phyloP scores from a whole-genome alignment of 768 basidiomycete genomes.

The Amanita rubescens region DNA sequence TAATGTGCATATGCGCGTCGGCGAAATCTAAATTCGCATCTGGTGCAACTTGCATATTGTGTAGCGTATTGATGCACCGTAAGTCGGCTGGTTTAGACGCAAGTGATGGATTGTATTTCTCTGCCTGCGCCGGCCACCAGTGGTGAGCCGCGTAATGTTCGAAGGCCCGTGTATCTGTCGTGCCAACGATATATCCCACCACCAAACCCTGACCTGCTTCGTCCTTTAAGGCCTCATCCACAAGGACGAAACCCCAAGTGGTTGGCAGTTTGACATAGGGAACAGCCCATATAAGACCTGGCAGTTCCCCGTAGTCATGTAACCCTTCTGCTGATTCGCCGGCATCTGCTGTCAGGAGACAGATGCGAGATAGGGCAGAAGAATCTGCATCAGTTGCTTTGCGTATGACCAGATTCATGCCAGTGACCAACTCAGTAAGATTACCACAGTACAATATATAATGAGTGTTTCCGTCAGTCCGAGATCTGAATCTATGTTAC shows the following conservation, averaged over 20 bases:
- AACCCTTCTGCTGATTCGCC: conserved; percentile 57
- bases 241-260: conserved; percentile 71
- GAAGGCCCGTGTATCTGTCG: conserved; percentile 59
- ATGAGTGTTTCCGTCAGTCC: background rate
- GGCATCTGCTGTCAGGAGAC: conserved; percentile 66
- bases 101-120: conserved; percentile 39
- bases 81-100: conserved; percentile 36
- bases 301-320: conserved; percentile 57
- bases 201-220: conserved; percentile 32
- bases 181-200: conserved; percentile 68
- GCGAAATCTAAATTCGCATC: conserved; percentile 56
- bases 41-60: conserved; percentile 36
- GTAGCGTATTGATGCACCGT: conserved; percentile 32
- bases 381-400: conserved; percentile 47
- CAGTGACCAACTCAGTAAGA: too few relatives aligned
- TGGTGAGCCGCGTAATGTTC: conserved; percentile 44
- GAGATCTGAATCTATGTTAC: background rate
- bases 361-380: conserved; percentile 57
- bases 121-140: conserved; percentile 63
- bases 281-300: conserved; percentile 65
- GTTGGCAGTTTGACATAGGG: conserved; percentile 66
- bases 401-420: conserved; percentile 46
- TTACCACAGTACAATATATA: background rate
- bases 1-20: conserved; percentile 69
- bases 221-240: conserved; percentile 24